These are phyloP conservation scores for Neofusicoccum umdonicola DNA, from an alignment of 2,329 filamentous ascomycete species.

Conservation along the genomic window DNA sequence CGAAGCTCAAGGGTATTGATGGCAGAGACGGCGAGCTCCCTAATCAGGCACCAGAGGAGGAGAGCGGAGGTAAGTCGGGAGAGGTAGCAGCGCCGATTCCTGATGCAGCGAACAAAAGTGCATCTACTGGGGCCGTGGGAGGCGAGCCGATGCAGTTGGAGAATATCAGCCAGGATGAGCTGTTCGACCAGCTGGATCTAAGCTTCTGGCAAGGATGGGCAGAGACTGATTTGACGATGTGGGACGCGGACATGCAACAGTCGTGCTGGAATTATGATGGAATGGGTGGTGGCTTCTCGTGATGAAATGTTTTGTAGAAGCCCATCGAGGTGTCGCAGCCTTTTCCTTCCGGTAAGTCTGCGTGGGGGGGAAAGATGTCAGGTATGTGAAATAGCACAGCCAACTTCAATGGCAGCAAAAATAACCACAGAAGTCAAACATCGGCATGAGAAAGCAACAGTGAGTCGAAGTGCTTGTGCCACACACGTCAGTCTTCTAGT, in stretches of 20 bases:
- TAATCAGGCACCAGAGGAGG: not conserved
- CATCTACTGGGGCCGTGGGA: not conserved
- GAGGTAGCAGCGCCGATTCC: not conserved
- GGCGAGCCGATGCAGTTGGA: conserved; percentile 9
- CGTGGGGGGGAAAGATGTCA: too few species aligned
- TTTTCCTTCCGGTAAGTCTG: too few species aligned
- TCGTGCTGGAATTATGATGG: conserved; percentile 2
- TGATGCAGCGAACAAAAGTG: not conserved
- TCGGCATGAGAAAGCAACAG: too few species aligned
- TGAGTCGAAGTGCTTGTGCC: too few species aligned
- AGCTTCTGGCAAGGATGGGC: conserved; percentile 10
- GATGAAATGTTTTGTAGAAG: not conserved
- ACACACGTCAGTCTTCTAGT: too few species aligned
- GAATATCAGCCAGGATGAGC: not conserved
- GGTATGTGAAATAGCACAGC: too few species aligned
- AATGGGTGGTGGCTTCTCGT: not conserved
- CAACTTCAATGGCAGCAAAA: too few species aligned
- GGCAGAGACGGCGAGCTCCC: not conserved
- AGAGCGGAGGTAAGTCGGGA: not conserved
- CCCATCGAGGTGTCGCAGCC: too few species aligned
- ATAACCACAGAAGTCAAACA: too few species aligned
- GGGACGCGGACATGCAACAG: conserved; percentile 2
- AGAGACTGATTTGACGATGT: not conserved
- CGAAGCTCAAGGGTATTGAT: conserved; percentile 6
- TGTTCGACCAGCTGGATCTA: not conserved